Percentiles rank a stretch among this genome's conserved stretches.
Conservation (phyloP, 2,329 filamentous ascomycete species). For the Rugonectria rugulosa region DNA sequence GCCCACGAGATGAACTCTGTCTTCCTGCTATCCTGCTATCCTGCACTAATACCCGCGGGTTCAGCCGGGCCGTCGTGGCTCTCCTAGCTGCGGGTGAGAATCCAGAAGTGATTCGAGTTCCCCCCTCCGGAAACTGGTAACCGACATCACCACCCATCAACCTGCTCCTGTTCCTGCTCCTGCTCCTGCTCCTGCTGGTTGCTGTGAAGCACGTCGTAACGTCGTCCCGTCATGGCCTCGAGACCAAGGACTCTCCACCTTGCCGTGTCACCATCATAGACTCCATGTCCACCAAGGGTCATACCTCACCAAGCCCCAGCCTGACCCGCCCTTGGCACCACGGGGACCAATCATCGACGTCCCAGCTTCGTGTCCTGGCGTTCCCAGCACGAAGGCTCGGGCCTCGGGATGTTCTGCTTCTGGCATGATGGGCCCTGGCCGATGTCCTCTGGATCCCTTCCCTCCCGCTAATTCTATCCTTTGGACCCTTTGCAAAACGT, state of each 20-base stretch:
- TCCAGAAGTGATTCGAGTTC: conserved; percentile 13
- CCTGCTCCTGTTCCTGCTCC: too few species aligned
- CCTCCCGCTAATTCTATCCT: neutral
- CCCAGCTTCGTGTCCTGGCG: conserved; percentile 37
- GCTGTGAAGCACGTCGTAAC: too few species aligned
- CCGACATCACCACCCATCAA: too few species aligned
- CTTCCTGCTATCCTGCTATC: neutral
- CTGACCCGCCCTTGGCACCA: conserved; percentile 17
- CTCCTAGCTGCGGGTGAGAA: neutral
- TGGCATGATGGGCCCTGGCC: conserved; percentile 33
- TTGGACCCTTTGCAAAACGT: conserved; percentile 27
- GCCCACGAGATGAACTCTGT: conserved; percentile 21
- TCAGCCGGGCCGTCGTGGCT: too few species aligned
- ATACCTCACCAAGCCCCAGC: conserved; percentile 6
- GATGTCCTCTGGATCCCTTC: conserved; percentile 22
- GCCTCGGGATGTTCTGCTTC: conserved; percentile 43
- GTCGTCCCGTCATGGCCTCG: too few species aligned
- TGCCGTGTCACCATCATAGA: conserved; percentile 28
- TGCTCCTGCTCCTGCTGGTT: too few species aligned
- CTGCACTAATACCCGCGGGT: too few species aligned
- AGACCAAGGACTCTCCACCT: conserved; percentile 15
- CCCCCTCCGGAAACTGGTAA: conserved; percentile 7
- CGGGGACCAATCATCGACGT: conserved; percentile 38
- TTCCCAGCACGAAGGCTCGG: conserved; percentile 42
- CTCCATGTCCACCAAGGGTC: conserved; percentile 8